Evolutionary conservation across 352 stramenopile species (phyloP).

Genomic region (Phytophthora uliginosa): DNA sequence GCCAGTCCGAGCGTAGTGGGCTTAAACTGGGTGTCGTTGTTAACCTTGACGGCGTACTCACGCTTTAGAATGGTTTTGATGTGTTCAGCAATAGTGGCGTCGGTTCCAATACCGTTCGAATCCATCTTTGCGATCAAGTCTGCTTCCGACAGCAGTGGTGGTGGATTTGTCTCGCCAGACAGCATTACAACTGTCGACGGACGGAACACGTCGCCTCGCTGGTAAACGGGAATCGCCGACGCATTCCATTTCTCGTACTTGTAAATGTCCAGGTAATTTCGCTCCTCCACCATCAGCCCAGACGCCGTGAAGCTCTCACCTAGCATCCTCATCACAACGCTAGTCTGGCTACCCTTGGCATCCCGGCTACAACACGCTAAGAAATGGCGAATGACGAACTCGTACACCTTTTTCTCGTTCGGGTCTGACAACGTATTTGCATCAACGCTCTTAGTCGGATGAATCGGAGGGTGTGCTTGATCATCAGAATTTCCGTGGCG

Average conservation of each 20-base stretch:
- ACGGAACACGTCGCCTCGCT: constrained; percentile 77
- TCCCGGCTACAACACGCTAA: constrained; percentile 98
- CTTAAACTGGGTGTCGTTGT: constrained; percentile 94
- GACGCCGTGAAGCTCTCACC: constrained; percentile 90
- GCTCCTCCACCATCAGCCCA: constrained; percentile 93
- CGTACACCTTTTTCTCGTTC: constrained; percentile 97
- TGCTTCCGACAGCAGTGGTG: constrained; percentile 91
- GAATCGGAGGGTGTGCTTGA: constrained; percentile 99
- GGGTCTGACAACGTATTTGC: constrained; percentile 77
- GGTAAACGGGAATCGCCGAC: constrained; percentile 89
- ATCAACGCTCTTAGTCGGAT: constrained; percentile 96
- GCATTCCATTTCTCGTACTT: constrained; percentile 95
- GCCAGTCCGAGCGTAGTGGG: constrained; percentile 92
- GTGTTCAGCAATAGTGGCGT: constrained; percentile 97
- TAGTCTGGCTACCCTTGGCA: constrained; percentile 92
- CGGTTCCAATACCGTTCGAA: constrained; percentile 95
- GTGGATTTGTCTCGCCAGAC: constrained; percentile 83
- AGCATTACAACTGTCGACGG: constrained; percentile 80
- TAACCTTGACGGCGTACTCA: constrained; percentile 97
- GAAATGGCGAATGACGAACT: constrained; percentile 98
- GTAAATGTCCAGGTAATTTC: constrained; percentile 97
- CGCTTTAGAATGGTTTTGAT: constrained; percentile 99
- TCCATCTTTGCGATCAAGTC: constrained; percentile 97
- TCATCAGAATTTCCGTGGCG: constrained; percentile 95
- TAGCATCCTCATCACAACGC: constrained; percentile 89